Evolutionary conservation across 1,284 basidiomycete species (phyloP).

Genomic region (Moesziomyces globuligerus): DNA sequence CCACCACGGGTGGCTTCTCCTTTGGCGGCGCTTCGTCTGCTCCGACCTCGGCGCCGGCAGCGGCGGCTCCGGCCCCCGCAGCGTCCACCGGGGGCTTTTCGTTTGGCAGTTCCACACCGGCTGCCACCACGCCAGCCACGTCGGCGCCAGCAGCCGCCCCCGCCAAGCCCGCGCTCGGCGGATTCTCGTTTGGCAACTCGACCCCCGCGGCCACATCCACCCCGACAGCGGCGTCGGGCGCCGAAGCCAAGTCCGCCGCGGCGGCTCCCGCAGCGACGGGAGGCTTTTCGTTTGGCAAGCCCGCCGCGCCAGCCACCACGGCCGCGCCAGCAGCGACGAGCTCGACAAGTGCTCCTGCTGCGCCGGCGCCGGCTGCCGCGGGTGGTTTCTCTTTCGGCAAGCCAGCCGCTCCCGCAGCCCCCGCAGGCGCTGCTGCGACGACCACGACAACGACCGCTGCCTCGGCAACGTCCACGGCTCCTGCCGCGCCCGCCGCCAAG

Average conservation of each 20-base stretch:
- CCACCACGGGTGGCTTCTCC: slow-evolving; percentile 28
- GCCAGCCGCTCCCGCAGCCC: slow-evolving; percentile 23
- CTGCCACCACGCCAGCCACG: slow-evolving; percentile 52
- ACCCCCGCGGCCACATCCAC: slow-evolving; percentile 7
- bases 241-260: slow-evolving; percentile 17
- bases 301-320: slow-evolving; percentile 40
- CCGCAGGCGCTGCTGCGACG: slow-evolving; percentile 6
- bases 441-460: slow-evolving; percentile 27
- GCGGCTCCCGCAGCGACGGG: slow-evolving; percentile 50
- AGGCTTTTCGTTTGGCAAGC: slow-evolving; percentile 53
- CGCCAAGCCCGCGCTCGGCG: slow-evolving; percentile 49
- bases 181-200: slow-evolving; percentile 20
- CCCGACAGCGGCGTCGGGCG: slow-evolving; percentile 40
- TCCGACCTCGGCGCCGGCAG: slow-evolving; percentile 36
- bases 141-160: slow-evolving; percentile 27
- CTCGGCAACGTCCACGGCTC: slow-evolving; percentile 20
- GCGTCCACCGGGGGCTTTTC: slow-evolving; percentile 36
- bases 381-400: slow-evolving; percentile 46
- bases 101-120: slow-evolving; percentile 31
- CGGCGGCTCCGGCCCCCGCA: slow-evolving; percentile 39
- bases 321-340: slow-evolving; percentile 54
- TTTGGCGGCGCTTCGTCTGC: slow-evolving; percentile 23
- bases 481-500: slow-evolving; percentile 47
- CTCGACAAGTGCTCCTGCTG: slow-evolving; percentile 33
- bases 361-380: slow-evolving; percentile 12